A percentile compares a stretch with the other conserved stretches of the same genome.
These are phyloP conservation scores for Debaryomyces nepalensis DNA, from an alignment of 1,139 yeast species.

Conservation along the genomic window DNA sequence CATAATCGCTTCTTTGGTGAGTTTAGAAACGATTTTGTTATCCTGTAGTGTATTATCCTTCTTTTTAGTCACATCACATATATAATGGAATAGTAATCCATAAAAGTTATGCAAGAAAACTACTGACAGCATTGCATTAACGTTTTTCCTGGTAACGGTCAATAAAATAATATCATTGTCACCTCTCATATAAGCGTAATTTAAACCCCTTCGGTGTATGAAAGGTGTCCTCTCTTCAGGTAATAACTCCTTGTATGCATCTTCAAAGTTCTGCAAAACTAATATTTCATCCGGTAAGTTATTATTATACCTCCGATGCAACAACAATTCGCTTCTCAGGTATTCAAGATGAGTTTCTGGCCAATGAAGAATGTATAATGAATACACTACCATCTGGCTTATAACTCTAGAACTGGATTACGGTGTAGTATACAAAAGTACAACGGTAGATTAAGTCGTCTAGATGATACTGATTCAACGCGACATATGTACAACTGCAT, in stretches of 20 bases:
- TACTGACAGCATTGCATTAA: conserved; percentile 48
- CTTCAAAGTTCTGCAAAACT: conserved; percentile 35
- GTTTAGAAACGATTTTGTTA: conserved; percentile 3
- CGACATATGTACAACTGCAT: conserved; percentile 1
- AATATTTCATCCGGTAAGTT: conserved; percentile 32
- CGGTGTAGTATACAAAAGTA: neutral
- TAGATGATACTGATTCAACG: neutral
- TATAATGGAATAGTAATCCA: conserved; percentile 36
- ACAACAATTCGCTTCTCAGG: conserved; percentile 40
- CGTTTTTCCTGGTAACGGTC: conserved; percentile 38
- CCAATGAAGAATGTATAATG: conserved; percentile 42
- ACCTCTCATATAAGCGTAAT: conserved; percentile 36
- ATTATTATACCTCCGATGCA: conserved; percentile 42
- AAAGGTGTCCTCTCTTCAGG: conserved; percentile 39
- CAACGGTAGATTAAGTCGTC: neutral
- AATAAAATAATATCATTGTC: conserved; percentile 37
- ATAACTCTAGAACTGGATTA: neutral
- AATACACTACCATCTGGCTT: conserved; percentile 38
- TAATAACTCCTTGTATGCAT: conserved; percentile 24
- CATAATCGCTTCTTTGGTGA: conserved; percentile 39
- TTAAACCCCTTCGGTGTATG: conserved; percentile 32
- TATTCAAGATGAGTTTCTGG: conserved; percentile 35
- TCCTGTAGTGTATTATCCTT: neutral
- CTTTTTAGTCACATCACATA: conserved; percentile 22
- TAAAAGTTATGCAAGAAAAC: conserved; percentile 41